A percentile compares a stretch with the other conserved stretches of the same genome.
These are phyloP conservation scores for Lunularia cruciata DNA, from an alignment of 225 moss, liverwort and hornwort genomes.

Conservation along the genomic window DNA sequence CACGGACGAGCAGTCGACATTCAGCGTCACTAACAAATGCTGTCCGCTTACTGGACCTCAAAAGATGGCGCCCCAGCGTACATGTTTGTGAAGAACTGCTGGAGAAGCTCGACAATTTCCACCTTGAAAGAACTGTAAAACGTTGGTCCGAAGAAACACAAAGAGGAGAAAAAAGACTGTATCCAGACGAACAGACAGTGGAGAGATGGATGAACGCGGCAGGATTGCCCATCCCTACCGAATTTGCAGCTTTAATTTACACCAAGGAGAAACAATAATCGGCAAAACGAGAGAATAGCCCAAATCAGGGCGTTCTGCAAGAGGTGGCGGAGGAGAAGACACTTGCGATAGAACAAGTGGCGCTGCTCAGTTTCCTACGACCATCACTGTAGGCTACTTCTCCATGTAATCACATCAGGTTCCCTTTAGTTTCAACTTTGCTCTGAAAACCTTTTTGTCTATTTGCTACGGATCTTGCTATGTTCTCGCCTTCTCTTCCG, in stretches of 20 bases:
- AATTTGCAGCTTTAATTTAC: too few species aligned
- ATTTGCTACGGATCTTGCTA: too few species aligned
- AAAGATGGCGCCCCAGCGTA: not conserved
- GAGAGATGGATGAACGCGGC: not conserved
- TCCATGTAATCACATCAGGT: too few species aligned
- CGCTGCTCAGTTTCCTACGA: too few species aligned
- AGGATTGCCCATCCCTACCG: constrained; percentile 8
- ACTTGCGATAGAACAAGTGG: too few species aligned
- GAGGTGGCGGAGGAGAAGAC: too few species aligned
- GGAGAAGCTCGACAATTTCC: not conserved
- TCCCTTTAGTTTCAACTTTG: too few species aligned
- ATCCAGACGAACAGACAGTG: not conserved
- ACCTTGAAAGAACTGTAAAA: not conserved
- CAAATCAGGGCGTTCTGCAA: too few species aligned
- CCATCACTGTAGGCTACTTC: too few species aligned
- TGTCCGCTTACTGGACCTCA: not conserved
- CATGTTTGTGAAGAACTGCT: not conserved
- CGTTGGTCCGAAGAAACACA: not conserved
- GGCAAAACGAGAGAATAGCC: too few species aligned
- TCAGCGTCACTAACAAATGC: not conserved
- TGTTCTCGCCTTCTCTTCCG: too few species aligned
- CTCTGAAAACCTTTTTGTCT: too few species aligned
- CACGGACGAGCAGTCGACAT: not conserved
- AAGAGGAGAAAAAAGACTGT: not conserved
- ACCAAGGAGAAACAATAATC: not conserved